Conservation (phyloP, 2,329 filamentous ascomycete genomes). For the Fusarium sp. region DNA sequence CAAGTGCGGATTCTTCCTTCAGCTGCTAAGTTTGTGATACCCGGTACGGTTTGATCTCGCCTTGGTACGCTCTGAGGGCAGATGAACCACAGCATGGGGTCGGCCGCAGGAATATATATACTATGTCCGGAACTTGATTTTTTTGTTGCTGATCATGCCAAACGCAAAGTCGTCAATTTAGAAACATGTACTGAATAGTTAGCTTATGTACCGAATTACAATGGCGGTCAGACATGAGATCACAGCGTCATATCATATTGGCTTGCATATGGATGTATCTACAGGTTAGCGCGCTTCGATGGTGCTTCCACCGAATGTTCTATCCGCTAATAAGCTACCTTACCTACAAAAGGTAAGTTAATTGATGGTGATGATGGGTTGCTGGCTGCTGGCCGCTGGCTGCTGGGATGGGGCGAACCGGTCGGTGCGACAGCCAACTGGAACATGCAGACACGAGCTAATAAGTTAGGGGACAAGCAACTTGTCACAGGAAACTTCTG, state of each 20-base stretch:
- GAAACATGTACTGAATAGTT: not conserved
- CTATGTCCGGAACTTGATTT: not conserved
- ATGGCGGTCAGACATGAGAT: constrained; percentile 7
- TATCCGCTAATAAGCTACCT: not conserved
- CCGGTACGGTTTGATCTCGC: not conserved
- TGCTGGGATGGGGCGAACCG: not conserved
- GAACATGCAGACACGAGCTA: not conserved
- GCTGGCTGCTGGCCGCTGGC: not conserved
- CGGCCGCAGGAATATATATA: not conserved
- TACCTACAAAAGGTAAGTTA: not conserved
- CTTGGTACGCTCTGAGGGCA: not conserved
- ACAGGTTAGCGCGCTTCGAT: constrained; percentile 24
- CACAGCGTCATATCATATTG: constrained; percentile 9
- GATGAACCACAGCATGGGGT: constrained; percentile 13
- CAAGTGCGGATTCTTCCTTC: not conserved
- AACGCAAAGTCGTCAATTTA: not conserved
- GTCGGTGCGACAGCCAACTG: not conserved
- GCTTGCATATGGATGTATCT: constrained; percentile 2
- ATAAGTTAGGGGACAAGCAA: not conserved
- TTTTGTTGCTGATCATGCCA: constrained; percentile 5
- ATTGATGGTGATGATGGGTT: not conserved
- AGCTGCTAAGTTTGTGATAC: constrained; percentile 4
- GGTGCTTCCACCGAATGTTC: constrained; percentile 26
- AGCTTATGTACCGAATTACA: not conserved
- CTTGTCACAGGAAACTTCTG: not conserved